Evolutionary conservation across 192 early-diverging fungal species (phyloP), one percentile per base, ranked within the genome.

Genomic region (Coemansia sp.): DNA sequence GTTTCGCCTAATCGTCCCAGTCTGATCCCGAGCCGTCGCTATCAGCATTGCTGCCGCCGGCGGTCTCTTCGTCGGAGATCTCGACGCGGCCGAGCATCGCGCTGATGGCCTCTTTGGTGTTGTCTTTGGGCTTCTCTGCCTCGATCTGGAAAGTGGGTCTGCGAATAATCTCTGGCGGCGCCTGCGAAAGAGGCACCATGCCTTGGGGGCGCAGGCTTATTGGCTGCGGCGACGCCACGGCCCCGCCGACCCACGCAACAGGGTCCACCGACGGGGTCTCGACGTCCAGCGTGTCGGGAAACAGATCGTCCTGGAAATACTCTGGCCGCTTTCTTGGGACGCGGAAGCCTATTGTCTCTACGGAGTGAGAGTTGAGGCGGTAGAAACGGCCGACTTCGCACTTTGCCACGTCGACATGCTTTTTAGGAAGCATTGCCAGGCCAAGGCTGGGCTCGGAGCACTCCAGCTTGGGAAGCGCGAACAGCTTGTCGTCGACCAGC

Each of bases 251-350:
- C 89, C 91, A 95, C 3, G 74, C 80, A 0, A 45, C 61, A 1
- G 85, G 75, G n/a, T 72, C 64, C 28, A 88, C 53, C 0, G 72
- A 52, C 0, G 90, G 61, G 2, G 72, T 71, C 51, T 81, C 78
- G 14, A 77, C 61, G 63, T 90, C 89, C 1, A 64, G 53, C 0
- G 91, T 93, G 27, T 73, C 82, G 0, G 87, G 79, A 74, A 85
- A 97, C 18, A 97, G 63, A 58, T 94, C 92, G 69, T 97, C 93
- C 69, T 97, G 93, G 70, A 97, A 97, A 49, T 72, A 92, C 56
- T 95, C 90, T n/a, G 85, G 86, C 71, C 89, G 83, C 54, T 89
- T 83, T 34, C 94, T 73, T 23, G 93, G 94, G 0, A 96, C 86
- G 10, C 71, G 83, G 39, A 93, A 89, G 11, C 88, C 86, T 47